Percentiles rank a stretch among this genome's conserved stretches.
Conservation (phyloP, 495 filamentous ascomycete genomes). For the Aspergillus bridgeri region DNA sequence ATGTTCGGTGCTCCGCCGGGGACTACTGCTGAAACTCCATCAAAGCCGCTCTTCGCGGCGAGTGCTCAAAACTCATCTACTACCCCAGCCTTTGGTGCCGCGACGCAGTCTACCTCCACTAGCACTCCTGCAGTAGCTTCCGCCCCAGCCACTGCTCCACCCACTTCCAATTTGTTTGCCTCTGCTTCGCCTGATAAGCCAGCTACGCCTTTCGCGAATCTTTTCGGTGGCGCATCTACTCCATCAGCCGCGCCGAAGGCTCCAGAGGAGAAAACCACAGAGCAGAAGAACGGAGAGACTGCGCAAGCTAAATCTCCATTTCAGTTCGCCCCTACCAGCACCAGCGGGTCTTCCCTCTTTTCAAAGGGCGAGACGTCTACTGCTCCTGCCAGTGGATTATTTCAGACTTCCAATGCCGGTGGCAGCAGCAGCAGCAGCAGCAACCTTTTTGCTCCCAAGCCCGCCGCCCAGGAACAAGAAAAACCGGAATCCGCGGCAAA, state of each 20-base stretch:
- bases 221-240: slow-evolving; percentile 15
- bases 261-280: slow-evolving; percentile 11
- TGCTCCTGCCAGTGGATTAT: slow-evolving; percentile 12
- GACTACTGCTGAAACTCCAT: slow-evolving; percentile 15
- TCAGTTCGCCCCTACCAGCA: slow-evolving; percentile 13
- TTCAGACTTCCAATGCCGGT: slow-evolving; percentile 20
- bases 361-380: slow-evolving; percentile 15
- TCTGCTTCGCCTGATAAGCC: slow-evolving; percentile 16
- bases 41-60: slow-evolving; percentile 25
- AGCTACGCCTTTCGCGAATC: slow-evolving; percentile 13
- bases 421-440: too few species aligned
- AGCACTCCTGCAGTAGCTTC: slow-evolving; percentile 13
- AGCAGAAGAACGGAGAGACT: slow-evolving; percentile 15
- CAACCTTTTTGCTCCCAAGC: slow-evolving; percentile 24
- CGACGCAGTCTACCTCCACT: slow-evolving; percentile 17
- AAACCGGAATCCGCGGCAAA: background rate
- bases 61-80: slow-evolving; percentile 13
- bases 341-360: slow-evolving; percentile 16
- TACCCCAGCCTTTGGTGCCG: slow-evolving; percentile 22
- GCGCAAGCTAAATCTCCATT: slow-evolving; percentile 11
- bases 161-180: slow-evolving; percentile 23
- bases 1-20: slow-evolving; percentile 20
- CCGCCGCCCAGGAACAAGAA: slow-evolving; percentile 20
- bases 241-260: slow-evolving; percentile 9
- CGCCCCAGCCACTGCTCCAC: slow-evolving; percentile 6